Conservation (phyloP, 371 early-diverging fungal genomes). For the Rhizomucor miehei region DNA sequence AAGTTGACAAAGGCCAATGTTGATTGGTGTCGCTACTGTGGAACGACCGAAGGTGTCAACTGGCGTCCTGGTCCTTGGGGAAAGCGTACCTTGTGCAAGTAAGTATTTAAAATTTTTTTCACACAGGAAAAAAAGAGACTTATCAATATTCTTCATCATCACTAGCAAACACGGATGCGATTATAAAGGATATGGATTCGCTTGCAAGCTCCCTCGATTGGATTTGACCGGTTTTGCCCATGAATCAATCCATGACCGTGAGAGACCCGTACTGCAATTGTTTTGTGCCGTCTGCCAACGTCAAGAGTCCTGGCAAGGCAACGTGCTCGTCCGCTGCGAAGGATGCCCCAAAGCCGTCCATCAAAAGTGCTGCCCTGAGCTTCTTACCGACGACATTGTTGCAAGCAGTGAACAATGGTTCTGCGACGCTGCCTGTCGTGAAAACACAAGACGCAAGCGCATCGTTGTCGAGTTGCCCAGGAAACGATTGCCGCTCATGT, state of each 20-base stretch:
- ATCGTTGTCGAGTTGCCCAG: constrained; percentile 66
- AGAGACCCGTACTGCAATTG: constrained; percentile 85
- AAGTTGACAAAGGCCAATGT: constrained; percentile 60
- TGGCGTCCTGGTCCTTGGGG: constrained; percentile 96
- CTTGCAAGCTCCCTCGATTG: constrained; percentile 82
- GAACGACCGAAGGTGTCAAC: constrained; percentile 89
- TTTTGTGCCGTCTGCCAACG: constrained; percentile 81
- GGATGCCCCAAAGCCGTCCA: constrained; percentile 87
- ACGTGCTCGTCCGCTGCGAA: constrained; percentile 77
- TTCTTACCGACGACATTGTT: constrained; percentile 47
- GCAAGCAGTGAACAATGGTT: constrained; percentile 60
- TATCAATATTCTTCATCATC: constrained; percentile 2
- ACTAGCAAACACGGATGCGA: constrained; percentile 88
- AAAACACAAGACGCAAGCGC: constrained; percentile 58
- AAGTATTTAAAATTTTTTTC: constrained; percentile 30
- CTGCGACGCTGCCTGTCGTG: constrained; percentile 69
- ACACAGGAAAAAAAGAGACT: too few relatives aligned
- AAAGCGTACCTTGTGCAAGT: constrained; percentile 91
- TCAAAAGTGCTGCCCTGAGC: constrained; percentile 58
- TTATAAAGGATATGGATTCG: constrained; percentile 92
- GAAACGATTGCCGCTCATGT: constrained; percentile 70
- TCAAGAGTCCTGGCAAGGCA: constrained; percentile 62
- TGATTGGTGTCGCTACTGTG: constrained; percentile 94
- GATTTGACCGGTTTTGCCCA: constrained; percentile 75
- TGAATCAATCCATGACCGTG: constrained; percentile 75